Conservation (phyloP, 73 alveolate species). For the Paramecium tetraurelia region DNA sequence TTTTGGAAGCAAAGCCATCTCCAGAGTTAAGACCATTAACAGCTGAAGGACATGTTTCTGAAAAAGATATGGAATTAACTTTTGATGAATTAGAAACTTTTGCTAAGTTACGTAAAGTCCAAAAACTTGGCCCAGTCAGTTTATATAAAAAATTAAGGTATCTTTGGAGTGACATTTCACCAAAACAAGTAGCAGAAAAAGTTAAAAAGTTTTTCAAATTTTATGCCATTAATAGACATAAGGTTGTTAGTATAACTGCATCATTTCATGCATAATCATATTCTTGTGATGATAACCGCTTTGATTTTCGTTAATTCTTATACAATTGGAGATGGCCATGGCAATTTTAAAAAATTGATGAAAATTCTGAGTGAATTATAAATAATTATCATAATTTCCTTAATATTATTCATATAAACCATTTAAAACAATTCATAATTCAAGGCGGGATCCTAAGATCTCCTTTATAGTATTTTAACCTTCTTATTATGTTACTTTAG, state of each 20-base stretch:
- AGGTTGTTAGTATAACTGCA: conserved; percentile 84
- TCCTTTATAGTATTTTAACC: not conserved
- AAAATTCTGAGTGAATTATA: conserved; percentile 55
- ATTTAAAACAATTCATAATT: not conserved
- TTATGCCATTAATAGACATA: conserved; percentile 80
- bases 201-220: conserved; percentile 83
- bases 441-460: not conserved
- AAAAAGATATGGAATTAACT: conserved; percentile 92
- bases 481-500: not conserved
- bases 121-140: conserved; percentile 87
- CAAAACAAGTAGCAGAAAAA: conserved; percentile 79
- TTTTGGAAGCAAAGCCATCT: conserved; percentile 41
- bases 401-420: not conserved
- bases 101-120: conserved; percentile 76
- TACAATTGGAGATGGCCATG: conserved; percentile 80
- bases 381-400: not conserved
- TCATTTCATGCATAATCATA: conserved; percentile 90
- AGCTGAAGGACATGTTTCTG: conserved; percentile 54
- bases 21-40: conserved; percentile 49
- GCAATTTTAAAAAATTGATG: conserved; percentile 85
- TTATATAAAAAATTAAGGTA: conserved; percentile 74
- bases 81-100: conserved; percentile 80
- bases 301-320: conserved; percentile 82
- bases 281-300: conserved; percentile 93
- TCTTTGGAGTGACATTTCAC: conserved; percentile 74